Evolutionary conservation across 139 green algal genomes (phyloP), one percentile per base, ranked within the genome.

Genomic region (Chlorella sorokiniana): DNA sequence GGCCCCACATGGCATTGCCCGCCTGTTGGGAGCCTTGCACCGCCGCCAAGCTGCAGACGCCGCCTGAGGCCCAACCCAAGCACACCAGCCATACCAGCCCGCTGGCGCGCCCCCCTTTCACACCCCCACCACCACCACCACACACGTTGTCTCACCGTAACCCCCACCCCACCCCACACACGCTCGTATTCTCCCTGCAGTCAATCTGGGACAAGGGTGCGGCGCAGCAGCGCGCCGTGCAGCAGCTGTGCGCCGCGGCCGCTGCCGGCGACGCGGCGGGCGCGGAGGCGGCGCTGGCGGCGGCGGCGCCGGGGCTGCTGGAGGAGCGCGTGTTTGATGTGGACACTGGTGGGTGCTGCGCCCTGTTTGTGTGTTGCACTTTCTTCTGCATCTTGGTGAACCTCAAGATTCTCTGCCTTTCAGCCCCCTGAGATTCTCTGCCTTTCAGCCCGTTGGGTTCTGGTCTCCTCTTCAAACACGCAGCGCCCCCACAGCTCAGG

Each of bases 161-260:
- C 7, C 14, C 51, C 16, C 16, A 25, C 41, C 25, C 40, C 67
- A 38, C 3, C 41, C 6, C 41, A 37, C 40, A 23, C 41, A 59
- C 40, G 8, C 7, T 35, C 6, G 16, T 74, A 0, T 35, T 16
- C 7, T 31, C 1, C 6, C 3, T 52, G 37, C 73, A 79, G 73
- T 27, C 54, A 5, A 52, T 87, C 25, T 83, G 76, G 77, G 74
- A 42, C 27, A n/a, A 62, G 69, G 31, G 68, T 29, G 41, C 41
- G 35, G 76, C 82, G 18, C 41, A 76, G 56, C 82, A 86, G 51
- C 74, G 69, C 33, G 52, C 38, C 5, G 56, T 86, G 38, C 42
- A 78, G 64, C 62, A 63, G 82, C 76, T 86, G 56, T 81, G 65
- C 68, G 67, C 33, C 16, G 77, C 83, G 37, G 68, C 52, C 33